Evolutionary conservation across 192 early-diverging fungal genomes (phyloP).

Genomic region (Rhizoclosmatium globosum): DNA sequence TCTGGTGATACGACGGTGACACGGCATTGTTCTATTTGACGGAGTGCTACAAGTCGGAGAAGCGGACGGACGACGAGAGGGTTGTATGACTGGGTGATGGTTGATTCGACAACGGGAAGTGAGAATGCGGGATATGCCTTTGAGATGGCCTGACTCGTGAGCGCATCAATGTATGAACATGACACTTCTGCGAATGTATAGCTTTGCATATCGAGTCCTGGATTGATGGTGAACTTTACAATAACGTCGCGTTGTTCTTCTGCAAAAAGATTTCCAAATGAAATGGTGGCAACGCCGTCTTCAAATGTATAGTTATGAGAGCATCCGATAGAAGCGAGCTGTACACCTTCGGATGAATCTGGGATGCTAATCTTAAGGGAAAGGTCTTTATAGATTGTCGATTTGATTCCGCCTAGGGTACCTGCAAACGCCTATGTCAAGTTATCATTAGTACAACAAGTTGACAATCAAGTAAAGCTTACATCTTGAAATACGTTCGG

Average conservation of each 20-base stretch:
- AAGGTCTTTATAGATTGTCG: constrained; percentile 18
- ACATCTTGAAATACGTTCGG: constrained; percentile 23
- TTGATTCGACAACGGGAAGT: neutral
- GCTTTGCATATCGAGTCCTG: neutral
- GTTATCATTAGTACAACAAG: neutral
- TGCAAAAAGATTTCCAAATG: constrained; percentile 31
- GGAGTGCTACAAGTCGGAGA: constrained; percentile 5
- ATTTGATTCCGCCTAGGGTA: constrained; percentile 22
- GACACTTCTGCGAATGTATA: too few species aligned
- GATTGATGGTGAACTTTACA: neutral
- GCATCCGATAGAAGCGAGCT: neutral
- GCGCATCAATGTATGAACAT: neutral
- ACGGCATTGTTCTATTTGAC: neutral
- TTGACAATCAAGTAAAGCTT: neutral
- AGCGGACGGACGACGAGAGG: neutral
- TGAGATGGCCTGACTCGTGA: neutral
- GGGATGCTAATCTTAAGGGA: neutral
- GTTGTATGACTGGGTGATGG: neutral
- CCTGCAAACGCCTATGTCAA: constrained; percentile 5
- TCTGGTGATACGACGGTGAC: neutral
- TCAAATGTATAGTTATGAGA: neutral
- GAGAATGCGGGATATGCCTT: neutral
- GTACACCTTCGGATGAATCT: neutral
- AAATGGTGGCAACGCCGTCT: neutral
- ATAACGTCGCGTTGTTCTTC: constrained; percentile 35